Evolutionary conservation across 2,329 filamentous ascomycete genomes (phyloP).

Genomic region (Cladophialophora bantiana): DNA sequence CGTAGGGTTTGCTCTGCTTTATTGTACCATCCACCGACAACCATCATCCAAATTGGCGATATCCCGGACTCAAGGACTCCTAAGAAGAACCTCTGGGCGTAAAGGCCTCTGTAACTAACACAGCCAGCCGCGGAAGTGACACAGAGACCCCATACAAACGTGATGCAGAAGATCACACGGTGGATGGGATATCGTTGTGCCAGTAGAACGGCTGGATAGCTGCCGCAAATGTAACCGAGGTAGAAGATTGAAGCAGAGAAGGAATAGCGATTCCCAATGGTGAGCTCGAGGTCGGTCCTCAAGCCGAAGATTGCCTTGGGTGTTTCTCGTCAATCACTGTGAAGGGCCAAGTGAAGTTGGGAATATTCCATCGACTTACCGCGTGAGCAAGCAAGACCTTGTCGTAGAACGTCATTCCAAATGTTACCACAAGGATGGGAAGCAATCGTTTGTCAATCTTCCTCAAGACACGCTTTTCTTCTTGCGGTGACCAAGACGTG

Average conservation of each 20-base stretch:
- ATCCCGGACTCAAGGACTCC: constrained; percentile 68
- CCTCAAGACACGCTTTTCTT: neutral
- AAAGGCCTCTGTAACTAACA: constrained; percentile 67
- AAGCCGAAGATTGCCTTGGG: constrained; percentile 49
- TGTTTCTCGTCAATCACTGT: neutral
- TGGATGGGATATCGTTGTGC: constrained; percentile 71
- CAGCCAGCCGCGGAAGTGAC: constrained; percentile 74
- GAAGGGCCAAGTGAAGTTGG: neutral
- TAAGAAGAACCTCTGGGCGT: constrained; percentile 69
- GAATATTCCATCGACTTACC: constrained; percentile 25
- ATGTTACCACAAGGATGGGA: constrained; percentile 47
- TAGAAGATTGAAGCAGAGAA: constrained; percentile 58
- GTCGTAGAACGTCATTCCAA: constrained; percentile 58
- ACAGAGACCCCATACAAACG: constrained; percentile 67
- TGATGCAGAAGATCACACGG: constrained; percentile 66
- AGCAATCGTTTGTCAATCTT: neutral
- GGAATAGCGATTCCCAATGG: constrained; percentile 46
- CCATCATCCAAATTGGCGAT: constrained; percentile 70
- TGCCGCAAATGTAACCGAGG: constrained; percentile 76
- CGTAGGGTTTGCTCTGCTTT: constrained; percentile 69
- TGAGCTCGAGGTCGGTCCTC: constrained; percentile 51
- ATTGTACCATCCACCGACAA: constrained; percentile 68
- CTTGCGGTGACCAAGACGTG: constrained; percentile 41
- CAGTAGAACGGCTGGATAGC: constrained; percentile 75
- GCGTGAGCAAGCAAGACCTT: constrained; percentile 64